phyloP scores from a whole-genome alignment of 2,329 filamentous ascomycete genomes.

The Xylariaceae sp. region DNA sequence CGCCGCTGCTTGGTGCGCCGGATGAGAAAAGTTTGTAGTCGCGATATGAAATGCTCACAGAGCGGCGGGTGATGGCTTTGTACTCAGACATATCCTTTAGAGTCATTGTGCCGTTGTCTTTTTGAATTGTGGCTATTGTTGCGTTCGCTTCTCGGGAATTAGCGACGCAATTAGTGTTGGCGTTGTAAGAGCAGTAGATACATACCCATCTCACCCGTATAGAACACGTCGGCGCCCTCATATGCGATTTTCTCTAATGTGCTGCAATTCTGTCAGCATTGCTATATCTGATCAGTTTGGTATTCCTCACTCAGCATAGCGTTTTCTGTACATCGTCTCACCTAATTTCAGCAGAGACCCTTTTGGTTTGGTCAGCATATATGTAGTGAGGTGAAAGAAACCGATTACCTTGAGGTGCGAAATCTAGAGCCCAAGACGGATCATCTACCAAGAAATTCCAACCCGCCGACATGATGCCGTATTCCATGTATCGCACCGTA shows the following conservation, averaged over 20 bases:
- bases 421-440: conserved; percentile 79
- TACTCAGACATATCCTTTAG: conserved; percentile 51
- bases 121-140: conserved; percentile 65
- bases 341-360: conserved; percentile 65
- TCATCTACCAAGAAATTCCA: conserved; percentile 69
- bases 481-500: conserved; percentile 67
- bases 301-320: conserved; percentile 58
- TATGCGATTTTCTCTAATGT: conserved; percentile 75
- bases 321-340: conserved; percentile 73
- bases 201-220: conserved; percentile 60
- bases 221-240: conserved; percentile 69
- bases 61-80: conserved; percentile 58
- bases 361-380: conserved; percentile 1
- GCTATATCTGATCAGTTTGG: conserved; percentile 21
- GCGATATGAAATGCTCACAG: conserved; percentile 62
- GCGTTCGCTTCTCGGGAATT: conserved; percentile 50
- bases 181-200: conserved; percentile 19
- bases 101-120: conserved; percentile 72
- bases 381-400: not conserved
- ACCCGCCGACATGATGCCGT: conserved; percentile 33
- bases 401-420: conserved; percentile 66
- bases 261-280: conserved; percentile 34
- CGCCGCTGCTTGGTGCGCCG: conserved; percentile 73
- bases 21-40: conserved; percentile 67
- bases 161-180: conserved; percentile 29